phyloP scores from a whole-genome alignment of 1,284 basidiomycete genomes.

The Boletus sp. region DNA sequence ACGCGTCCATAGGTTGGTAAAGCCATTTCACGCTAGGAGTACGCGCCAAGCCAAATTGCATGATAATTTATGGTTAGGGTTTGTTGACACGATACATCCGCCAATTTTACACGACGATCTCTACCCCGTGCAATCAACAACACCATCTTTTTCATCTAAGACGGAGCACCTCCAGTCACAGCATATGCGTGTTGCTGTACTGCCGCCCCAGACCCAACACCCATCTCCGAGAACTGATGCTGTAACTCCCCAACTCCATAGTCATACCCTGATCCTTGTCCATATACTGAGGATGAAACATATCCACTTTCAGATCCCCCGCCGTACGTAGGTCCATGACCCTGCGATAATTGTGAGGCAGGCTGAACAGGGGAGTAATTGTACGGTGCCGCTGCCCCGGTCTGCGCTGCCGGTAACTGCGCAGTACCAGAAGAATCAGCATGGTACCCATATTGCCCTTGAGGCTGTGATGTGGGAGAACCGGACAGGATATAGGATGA shows the following conservation, averaged over 20 bases:
- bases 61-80: constrained; percentile 25
- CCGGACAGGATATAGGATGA: constrained; percentile 16
- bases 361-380: constrained; percentile 17
- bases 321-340: constrained; percentile 14
- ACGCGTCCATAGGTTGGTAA: constrained; percentile 83
- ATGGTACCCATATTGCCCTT: constrained; percentile 25
- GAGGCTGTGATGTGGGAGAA: constrained; percentile 16
- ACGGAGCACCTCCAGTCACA: constrained; percentile 19
- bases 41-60: not conserved
- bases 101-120: constrained; percentile 2
- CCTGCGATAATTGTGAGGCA: constrained; percentile 16
- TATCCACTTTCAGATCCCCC: constrained; percentile 27
- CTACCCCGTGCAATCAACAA: too few relatives aligned
- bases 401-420: constrained; percentile 7
- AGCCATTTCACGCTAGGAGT: constrained; percentile 45
- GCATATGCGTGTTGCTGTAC: constrained; percentile 26
- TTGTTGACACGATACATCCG: constrained; percentile 8
- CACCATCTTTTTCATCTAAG: constrained; percentile 15
- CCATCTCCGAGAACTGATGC: constrained; percentile 34
- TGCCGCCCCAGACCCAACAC: constrained; percentile 21
- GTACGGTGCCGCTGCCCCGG: constrained; percentile 15
- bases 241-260: constrained; percentile 24
- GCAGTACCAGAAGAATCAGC: constrained; percentile 6
- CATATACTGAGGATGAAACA: constrained; percentile 16
- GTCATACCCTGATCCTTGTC: constrained; percentile 21